phyloP scores from a whole-genome alignment of 2,329 filamentous ascomycete genomes.

The Zarea fungicola region DNA sequence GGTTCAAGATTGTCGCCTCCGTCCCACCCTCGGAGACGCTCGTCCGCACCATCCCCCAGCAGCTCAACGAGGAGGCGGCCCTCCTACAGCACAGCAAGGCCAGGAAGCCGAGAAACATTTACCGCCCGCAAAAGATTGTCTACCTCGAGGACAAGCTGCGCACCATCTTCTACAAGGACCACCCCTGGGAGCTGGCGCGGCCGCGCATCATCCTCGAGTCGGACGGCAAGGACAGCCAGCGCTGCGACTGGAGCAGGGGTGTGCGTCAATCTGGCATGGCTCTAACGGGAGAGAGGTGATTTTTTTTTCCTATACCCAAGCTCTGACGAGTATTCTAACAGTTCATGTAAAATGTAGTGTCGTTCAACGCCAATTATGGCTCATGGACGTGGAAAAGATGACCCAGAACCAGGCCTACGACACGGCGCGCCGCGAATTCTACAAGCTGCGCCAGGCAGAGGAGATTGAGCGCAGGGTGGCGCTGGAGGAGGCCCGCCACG shows the following conservation, averaged over 20 bases:
- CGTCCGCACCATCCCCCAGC: conserved; percentile 46
- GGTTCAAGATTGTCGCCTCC: conserved; percentile 46
- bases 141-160: conserved; percentile 84
- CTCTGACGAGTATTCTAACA: neutral
- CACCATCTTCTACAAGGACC: conserved; percentile 80
- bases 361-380: conserved; percentile 82
- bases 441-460: conserved; percentile 72
- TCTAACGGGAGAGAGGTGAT: conserved; percentile 79
- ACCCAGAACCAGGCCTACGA: conserved; percentile 73
- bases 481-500: conserved; percentile 77
- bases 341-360: conserved; percentile 53
- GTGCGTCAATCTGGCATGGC: conserved; percentile 69
- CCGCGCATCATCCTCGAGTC: conserved; percentile 80
- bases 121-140: conserved; percentile 68
- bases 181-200: conserved; percentile 93
- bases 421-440: conserved; percentile 82
- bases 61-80: conserved; percentile 40
- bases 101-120: conserved; percentile 64
- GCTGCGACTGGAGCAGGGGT: conserved; percentile 71
- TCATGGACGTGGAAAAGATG: conserved; percentile 63
- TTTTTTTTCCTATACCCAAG: conserved; percentile 8
- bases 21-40: conserved; percentile 56
- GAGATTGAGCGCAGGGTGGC: conserved; percentile 80
- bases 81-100: conserved; percentile 33
- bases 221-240: conserved; percentile 74